These are phyloP conservation scores for Geosmithia putterillii DNA, from an alignment of 2,329 filamentous ascomycete species.

Conservation along the genomic window DNA sequence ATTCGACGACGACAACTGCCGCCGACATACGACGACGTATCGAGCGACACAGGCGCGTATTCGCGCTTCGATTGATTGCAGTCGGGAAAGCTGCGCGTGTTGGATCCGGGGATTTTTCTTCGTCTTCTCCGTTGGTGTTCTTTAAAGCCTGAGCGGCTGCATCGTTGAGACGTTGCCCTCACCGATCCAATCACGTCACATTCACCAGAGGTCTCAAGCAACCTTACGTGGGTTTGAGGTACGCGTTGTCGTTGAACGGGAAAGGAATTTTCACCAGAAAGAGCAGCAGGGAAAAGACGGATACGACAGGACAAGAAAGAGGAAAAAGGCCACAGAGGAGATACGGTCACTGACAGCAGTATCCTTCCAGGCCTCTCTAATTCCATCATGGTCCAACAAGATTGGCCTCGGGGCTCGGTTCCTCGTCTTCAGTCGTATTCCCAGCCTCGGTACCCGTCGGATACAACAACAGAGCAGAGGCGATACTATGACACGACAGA, in stretches of 20 bases:
- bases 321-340: no score
- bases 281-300: no score
- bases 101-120: not conserved
- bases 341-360: no score
- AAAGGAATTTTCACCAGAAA: no score
- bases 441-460: constrained; percentile 1
- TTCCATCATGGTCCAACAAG: constrained; percentile 26
- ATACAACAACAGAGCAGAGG: constrained; percentile 1
- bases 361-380: not conserved
- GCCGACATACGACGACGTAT: no score
- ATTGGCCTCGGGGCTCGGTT: constrained; percentile 24
- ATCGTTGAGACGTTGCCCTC: no score
- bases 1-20: not conserved
- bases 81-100: no score
- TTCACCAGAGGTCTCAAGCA: not conserved
- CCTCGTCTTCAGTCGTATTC: constrained; percentile 17
- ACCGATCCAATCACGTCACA: not conserved
- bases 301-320: no score
- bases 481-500: constrained; percentile 1
- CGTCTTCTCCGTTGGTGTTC: no score
- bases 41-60: no score
- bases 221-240: not conserved
- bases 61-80: not conserved
- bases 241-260: no score
- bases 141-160: no score